Evolutionary conservation across 352 stramenopile species (phyloP), one percentile per base, ranked within the genome.

Genomic region (Albugo laibachii): DNA sequence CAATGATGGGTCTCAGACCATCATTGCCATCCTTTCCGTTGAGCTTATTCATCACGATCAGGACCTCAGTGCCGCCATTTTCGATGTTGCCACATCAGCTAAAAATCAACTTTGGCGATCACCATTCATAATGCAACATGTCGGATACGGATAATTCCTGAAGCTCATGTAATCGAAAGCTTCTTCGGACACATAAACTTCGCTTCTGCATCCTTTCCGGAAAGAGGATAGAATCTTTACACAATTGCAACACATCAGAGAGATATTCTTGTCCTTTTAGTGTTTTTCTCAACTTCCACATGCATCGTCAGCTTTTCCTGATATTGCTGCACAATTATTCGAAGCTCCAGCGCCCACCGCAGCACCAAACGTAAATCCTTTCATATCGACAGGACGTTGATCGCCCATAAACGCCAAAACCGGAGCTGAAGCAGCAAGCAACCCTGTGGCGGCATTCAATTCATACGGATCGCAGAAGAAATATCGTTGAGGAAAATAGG

Each of bases 121-220:
- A 20, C 80, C 82, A 37, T 92, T 92, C 56, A 88, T 76, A 52
- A 97, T 94, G 63, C 97, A 98, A 11, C 68, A 74, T n/a, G 80
- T 94, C 18, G 88, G 77, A 63, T 97, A 98, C 10, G 93, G 93
- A 60, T 93, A 98, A 62, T 96, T 95, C 31, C 91, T 92, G 82
- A 97, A 96, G 13, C 88, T 87, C 66, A 97, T 69, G 63, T 82
- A 88, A 63, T 91, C 89, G 49, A 83, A 97, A 8, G 81, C 75
- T 8, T 62, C 71, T 50, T 80, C 78, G 62, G 58, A 69, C 66
- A 84, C 37, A 81, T 58, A 12, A 81, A 66, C 20, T 93, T 47
- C 11, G 11, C 56, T 6, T 58, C 61, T 8, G 80, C 66, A 41
- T 87, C 75, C 3, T 63, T 44, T 5, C 59, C 35, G 0, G 63